Base-by-base conservation (phyloP, 2,329 filamentous ascomycete genomes). In the Phyllosticta ampelicida region DNA sequence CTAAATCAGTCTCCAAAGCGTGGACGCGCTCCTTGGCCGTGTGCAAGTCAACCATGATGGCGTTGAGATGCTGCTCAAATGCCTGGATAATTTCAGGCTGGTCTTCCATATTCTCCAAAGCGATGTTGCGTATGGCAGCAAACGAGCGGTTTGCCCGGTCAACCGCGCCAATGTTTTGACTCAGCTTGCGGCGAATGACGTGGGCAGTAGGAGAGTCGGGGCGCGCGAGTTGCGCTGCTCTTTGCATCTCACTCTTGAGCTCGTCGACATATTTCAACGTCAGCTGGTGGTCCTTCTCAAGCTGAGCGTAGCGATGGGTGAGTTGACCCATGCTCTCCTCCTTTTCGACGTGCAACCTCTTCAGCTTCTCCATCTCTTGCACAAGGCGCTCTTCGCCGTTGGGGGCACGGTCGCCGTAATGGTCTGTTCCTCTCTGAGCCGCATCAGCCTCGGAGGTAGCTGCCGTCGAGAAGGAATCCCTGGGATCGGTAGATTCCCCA, bases 81-180 rank as follows among this genome's bases (percentile, higher is more conserved):
- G 85, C 92, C 66, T 96, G 90, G 80, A 95, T 87, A 1, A 86
- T 82, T 64, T 96, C 92, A 0, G 90, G 88, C 58, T 88, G 80
- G 13, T 81, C 75, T 62, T 94, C 89, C 62, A 99, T 89, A 66
- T 90, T 89, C 64, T 97, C 91, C 0, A 84, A 74, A 1, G 90
- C 91, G 67, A 99, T 86, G 66, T 91, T 95, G 60, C 91, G 86
- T 36, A 99, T 82, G 1, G 90, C 90, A 0, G 89, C 87, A 65
- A 97, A 90, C 2, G 91, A 95, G 60, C 94, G 85, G 65, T 96
- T 91, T 8, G 92, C 90, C 58, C 92, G 87, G 71, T 99, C 94
- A 62, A 91, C 88, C 26, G 86, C 84, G 74, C 94, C 84, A 49
- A 95, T 79, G 61, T 87, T 94, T 71, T 96, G 90, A 69, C 90